These are phyloP conservation scores for Colletotrichum sp. DNA, from an alignment of 2,329 filamentous ascomycete species.

Conservation along the genomic window DNA sequence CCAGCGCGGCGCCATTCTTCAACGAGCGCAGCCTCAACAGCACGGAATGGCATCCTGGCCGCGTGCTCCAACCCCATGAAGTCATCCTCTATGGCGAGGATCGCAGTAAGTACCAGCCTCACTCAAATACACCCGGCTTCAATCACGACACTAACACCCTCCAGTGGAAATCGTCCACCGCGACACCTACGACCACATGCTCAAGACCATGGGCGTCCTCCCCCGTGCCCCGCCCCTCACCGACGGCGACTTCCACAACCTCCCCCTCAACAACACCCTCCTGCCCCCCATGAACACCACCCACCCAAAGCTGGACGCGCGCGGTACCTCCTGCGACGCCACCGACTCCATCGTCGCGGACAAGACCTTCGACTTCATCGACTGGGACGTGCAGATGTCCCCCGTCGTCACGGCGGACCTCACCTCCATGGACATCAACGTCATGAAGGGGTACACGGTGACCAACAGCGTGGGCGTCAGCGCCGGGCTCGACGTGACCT, in stretches of 20 bases:
- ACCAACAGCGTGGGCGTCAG: not conserved
- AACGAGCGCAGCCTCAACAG: not conserved
- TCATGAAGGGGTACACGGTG: not conserved
- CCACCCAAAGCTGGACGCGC: not conserved
- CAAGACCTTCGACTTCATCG: not conserved
- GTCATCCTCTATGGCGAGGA: not conserved
- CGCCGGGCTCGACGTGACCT: not conserved
- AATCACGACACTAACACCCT: not conserved
- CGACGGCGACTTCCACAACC: not conserved
- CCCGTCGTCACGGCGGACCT: not conserved
- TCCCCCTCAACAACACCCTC: not conserved
- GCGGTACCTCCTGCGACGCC: not conserved
- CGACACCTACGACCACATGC: not conserved
- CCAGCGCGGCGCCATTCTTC: not conserved
- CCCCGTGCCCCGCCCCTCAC: not conserved
- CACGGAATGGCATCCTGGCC: not conserved
- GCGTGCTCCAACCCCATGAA: not conserved
- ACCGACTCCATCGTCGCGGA: not conserved
- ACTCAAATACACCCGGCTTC: not conserved
- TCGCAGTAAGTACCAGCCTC: not conserved
- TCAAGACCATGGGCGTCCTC: not conserved
- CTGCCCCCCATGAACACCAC: not conserved
- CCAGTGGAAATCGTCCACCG: not conserved
- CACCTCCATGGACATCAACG: not conserved
- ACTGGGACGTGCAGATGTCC: constrained; percentile 14